Conservation (phyloP, 768 basidiomycete species). For the Tricholoma matsutake region DNA sequence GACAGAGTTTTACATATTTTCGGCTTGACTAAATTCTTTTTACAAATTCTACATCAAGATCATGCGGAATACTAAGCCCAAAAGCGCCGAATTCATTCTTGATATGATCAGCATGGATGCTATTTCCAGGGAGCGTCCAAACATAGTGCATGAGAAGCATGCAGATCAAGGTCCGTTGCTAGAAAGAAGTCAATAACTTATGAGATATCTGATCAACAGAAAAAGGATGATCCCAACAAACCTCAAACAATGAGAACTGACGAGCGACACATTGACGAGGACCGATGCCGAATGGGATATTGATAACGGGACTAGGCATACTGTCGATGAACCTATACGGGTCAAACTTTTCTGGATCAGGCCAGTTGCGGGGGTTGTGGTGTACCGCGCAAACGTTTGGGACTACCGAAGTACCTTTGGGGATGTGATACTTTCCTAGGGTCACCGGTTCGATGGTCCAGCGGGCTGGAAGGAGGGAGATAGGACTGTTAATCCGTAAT, state of each 20-base stretch:
- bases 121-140: conserved; percentile 29
- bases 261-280: conserved; percentile 33
- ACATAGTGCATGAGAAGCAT: conserved; percentile 34
- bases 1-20: no score
- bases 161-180: conserved; percentile 31
- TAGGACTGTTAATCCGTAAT: conserved; percentile 32
- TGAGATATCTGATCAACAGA: no score
- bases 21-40: no score
- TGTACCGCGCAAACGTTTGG: conserved; percentile 32
- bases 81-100: conserved; percentile 35
- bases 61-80: conserved; percentile 30
- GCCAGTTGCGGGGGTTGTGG: conserved; percentile 25
- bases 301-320: conserved; percentile 10
- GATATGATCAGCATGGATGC: conserved; percentile 21
- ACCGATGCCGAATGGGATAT: conserved; percentile 31
- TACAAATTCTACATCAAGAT: conserved; percentile 29
- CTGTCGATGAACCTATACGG: conserved; percentile 28
- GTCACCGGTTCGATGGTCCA: conserved; percentile 17
- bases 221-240: neutral
- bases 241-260: conserved; percentile 27
- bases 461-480: conserved; percentile 26
- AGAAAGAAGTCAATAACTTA: no score
- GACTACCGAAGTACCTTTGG: conserved; percentile 27
- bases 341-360: conserved; percentile 25
- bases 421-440: conserved; percentile 31